Conservation (phyloP, 495 filamentous ascomycete species). For the Letharia lupina region DNA sequence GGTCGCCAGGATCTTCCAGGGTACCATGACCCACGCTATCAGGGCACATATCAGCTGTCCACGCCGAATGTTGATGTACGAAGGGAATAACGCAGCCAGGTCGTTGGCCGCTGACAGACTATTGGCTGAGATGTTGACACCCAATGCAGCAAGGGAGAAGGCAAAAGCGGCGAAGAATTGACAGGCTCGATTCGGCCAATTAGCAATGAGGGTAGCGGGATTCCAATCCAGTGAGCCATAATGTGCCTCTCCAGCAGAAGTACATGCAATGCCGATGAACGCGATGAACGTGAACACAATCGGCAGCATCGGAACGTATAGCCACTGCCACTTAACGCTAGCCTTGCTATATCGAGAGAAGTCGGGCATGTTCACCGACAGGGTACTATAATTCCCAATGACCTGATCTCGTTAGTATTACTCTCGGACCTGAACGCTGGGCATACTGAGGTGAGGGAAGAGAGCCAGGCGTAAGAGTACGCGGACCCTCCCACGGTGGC, state of each 20-base stretch:
- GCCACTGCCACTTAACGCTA: constrained; percentile 37
- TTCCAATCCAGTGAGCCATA: constrained; percentile 41
- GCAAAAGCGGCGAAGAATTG: constrained; percentile 44
- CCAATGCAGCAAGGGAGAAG: constrained; percentile 40
- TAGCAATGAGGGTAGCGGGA: constrained; percentile 36
- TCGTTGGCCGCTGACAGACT: constrained; percentile 58
- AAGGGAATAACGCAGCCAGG: constrained; percentile 49
- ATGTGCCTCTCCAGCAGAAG: constrained; percentile 37
- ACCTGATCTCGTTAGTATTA: constrained; percentile 11
- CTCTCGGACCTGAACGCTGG: background rate
- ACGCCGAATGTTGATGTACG: constrained; percentile 52
- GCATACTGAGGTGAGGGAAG: constrained; percentile 34
- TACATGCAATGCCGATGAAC: constrained; percentile 42
- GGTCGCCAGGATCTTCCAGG: constrained; percentile 55
- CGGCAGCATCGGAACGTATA: constrained; percentile 42
- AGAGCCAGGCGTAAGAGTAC: constrained; percentile 40
- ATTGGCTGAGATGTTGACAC: constrained; percentile 57
- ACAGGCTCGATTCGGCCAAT: constrained; percentile 43
- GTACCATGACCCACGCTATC: constrained; percentile 52
- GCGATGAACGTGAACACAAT: constrained; percentile 43
- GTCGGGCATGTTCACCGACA: constrained; percentile 35
- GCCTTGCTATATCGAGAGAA: constrained; percentile 43
- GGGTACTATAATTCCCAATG: constrained; percentile 38
- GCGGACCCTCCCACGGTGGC: constrained; percentile 31
- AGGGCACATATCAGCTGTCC: constrained; percentile 55